A percentile compares a stretch with the other conserved stretches of the same genome.
These are phyloP conservation scores for Pseudevernia furfuracea DNA, from an alignment of 495 filamentous ascomycete genomes.

Conservation along the genomic window DNA sequence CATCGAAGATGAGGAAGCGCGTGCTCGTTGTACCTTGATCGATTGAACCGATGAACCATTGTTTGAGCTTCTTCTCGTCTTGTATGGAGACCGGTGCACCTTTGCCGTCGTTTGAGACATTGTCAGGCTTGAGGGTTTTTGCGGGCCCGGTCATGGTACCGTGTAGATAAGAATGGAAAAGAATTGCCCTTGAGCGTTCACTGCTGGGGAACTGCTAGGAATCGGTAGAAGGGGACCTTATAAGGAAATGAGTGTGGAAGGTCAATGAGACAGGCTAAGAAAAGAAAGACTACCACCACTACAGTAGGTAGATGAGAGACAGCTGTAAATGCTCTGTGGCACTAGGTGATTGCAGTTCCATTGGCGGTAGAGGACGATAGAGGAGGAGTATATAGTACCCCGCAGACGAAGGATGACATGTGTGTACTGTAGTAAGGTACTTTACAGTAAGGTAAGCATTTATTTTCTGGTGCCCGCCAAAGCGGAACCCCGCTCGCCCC, in stretches of 20 bases:
- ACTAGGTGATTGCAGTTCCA: not conserved
- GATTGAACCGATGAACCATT: conserved; percentile 60
- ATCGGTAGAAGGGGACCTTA: not conserved
- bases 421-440: no score
- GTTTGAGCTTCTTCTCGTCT: conserved; percentile 20
- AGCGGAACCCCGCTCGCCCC: no score
- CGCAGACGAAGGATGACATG: not conserved
- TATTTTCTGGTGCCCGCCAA: no score
- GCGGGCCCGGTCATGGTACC: not conserved
- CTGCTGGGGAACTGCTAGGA: not conserved
- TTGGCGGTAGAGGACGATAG: not conserved
- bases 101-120: not conserved
- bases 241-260: not conserved
- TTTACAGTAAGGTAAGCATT: no score
- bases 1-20: conserved; percentile 86
- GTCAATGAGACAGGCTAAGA: not conserved
- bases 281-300: not conserved
- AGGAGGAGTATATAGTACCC: not conserved
- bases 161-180: not conserved
- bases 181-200: not conserved
- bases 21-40: conserved; percentile 93
- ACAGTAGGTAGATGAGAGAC: not conserved
- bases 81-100: conserved; percentile 2
- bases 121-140: not conserved
- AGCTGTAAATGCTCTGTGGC: not conserved